These are phyloP conservation scores for Ceratobasidium sp. DNA, from an alignment of 1,284 basidiomycete species.

Conservation along the genomic window DNA sequence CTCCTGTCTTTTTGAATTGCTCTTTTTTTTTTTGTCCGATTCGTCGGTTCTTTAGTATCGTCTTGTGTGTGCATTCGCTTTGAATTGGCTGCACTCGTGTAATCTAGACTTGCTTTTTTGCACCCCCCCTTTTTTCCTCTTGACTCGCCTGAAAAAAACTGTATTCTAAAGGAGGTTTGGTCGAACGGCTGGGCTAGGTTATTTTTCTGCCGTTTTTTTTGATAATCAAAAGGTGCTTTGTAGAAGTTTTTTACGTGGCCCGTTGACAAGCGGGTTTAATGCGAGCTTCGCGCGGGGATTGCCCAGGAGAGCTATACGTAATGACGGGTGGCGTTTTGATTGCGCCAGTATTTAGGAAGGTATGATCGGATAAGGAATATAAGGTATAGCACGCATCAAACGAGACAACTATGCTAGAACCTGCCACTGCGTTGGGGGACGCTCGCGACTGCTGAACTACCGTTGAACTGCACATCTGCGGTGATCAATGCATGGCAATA, in stretches of 20 bases:
- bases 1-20: slow-evolving; percentile 4
- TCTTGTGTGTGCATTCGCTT: background rate
- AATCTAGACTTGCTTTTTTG: slow-evolving; percentile 7
- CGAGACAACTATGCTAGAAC: too few species aligned
- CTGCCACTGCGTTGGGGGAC: too few species aligned
- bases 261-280: background rate
- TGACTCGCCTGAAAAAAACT: slow-evolving; percentile 3
- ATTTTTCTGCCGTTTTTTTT: background rate
- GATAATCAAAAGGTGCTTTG: background rate
- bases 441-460: too few species aligned
- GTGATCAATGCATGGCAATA: too few species aligned
- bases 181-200: background rate
- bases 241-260: background rate
- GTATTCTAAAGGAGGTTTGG: background rate
- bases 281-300: background rate
- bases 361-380: background rate
- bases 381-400: too few species aligned
- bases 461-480: too few species aligned
- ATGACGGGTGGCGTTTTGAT: background rate
- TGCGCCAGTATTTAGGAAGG: background rate
- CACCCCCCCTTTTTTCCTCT: background rate
- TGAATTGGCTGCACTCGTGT: background rate
- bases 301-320: background rate
- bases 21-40: too few species aligned
- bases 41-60: background rate